Conservation (phyloP, 345 rosid genomes). For the Sonneratia caseolaris region DNA sequence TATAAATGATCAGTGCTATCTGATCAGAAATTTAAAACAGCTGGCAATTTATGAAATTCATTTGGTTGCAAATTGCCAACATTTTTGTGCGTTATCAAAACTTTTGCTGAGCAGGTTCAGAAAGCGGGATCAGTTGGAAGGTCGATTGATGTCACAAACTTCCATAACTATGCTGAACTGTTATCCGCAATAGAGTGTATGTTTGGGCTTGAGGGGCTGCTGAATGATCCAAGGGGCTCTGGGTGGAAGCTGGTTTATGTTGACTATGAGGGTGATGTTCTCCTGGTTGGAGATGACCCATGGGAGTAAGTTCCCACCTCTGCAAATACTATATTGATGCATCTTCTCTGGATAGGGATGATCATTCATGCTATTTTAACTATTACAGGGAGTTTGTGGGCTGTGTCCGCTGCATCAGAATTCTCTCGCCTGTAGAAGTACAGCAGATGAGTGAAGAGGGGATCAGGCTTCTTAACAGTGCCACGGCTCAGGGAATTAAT, state of each 20-base stretch:
- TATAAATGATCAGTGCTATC: neutral
- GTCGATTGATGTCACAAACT: constrained; percentile 84
- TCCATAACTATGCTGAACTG: constrained; percentile 68
- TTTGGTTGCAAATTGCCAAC: too few species aligned
- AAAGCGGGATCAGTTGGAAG: constrained; percentile 96
- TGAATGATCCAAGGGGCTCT: constrained; percentile 61
- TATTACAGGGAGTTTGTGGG: constrained; percentile 76
- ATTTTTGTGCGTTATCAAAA: neutral
- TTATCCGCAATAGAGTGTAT: constrained; percentile 78
- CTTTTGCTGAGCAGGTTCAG: constrained; percentile 55
- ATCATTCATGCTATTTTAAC: neutral
- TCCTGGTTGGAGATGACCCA: constrained; percentile 96
- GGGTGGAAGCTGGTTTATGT: constrained; percentile 96
- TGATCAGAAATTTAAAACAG: neutral
- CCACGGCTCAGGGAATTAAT: constrained; percentile 17
- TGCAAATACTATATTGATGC: neutral
- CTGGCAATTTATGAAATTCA: neutral
- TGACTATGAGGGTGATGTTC: constrained; percentile 90
- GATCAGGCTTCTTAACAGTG: constrained; percentile 82
- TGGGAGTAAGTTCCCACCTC: constrained; percentile 69
- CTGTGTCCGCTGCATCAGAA: constrained; percentile 96
- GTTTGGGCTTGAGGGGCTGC: constrained; percentile 93
- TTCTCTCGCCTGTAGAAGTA: constrained; percentile 87
- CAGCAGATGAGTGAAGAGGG: constrained; percentile 99
- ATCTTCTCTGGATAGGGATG: neutral